Base-by-base conservation (phyloP, 148 eudicot genomes). In the Dianthus caryophyllus region DNA sequence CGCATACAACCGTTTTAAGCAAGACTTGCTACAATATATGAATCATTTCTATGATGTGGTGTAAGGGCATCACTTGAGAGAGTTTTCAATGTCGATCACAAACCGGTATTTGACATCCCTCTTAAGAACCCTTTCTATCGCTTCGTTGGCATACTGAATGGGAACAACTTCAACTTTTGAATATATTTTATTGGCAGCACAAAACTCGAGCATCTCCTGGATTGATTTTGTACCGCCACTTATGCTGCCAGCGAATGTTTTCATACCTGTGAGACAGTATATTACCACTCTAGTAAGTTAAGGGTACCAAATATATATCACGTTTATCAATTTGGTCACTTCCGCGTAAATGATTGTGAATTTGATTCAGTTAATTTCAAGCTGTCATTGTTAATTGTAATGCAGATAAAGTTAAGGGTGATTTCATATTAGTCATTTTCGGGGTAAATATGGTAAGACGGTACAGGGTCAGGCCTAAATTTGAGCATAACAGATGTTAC, bases 121-220 rank as follows among this genome's bases (percentile, higher is more conserved):
- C 68, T 82, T 90, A n/a, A 84, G 38, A 11, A 85, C 52, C 80
- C 87, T 74, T 75, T 90, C 94, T 22, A 85, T 73, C 51, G 94
- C 97, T 75, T 90, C 89, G 65, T 87, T 85, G 24, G 83, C 84
- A 65, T 90, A 76, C 46, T 85, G 75, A 67, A 90, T 87, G 0
- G 94, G 96, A 61, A 89, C 60, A 9, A 83, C 65, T 63, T 89
- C 96, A 2, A 87, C 82, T 27, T 81, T 80, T 6, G 97, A 90
- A 64, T 87, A 84, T 48, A 90, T 65, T 65, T 83, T 76, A 16
- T 81, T 51, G 41, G 80, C 56, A 16, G 94, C 91, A 63, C 97
- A 90, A 44, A 87, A 85, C 4, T 90, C 91, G 78, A 90, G 48
- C 94, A 90, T 84, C 38, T 87, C 94, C 43, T 81, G 91, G 22